Percentiles rank a stretch among this genome's conserved stretches.
Conservation (phyloP, 345 rosid species). For the Eucalyptus globulus region DNA sequence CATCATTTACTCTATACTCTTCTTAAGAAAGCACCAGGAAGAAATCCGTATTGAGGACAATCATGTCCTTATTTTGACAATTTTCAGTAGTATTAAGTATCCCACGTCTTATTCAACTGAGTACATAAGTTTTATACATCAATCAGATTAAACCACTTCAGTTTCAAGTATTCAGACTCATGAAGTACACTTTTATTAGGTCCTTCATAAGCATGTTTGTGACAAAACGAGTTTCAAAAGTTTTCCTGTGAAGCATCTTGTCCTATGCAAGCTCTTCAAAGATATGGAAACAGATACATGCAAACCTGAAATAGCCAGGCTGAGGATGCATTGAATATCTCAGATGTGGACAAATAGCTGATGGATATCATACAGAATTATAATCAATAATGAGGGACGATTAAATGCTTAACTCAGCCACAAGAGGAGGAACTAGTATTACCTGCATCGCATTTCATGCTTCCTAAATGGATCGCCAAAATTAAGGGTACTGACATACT, state of each 20-base stretch:
- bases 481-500: constrained; percentile 53
- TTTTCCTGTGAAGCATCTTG: not conserved
- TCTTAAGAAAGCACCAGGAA: not conserved
- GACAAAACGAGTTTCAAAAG: not conserved
- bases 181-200: not conserved
- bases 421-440: not conserved
- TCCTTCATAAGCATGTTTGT: not conserved
- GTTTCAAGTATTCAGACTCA: not conserved
- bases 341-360: not conserved
- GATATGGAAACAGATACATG: not conserved
- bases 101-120: not conserved
- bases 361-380: not conserved
- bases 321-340: not conserved
- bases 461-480: constrained; percentile 91
- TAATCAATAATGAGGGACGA: not conserved
- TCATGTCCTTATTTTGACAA: not conserved
- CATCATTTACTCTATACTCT: not conserved
- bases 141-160: not conserved
- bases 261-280: not conserved
- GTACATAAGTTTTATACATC: not conserved
- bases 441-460: constrained; percentile 99
- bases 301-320: not conserved
- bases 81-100: not conserved
- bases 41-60: not conserved
- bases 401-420: not conserved